Conservation (phyloP, 2,329 filamentous ascomycete genomes). For the Exophiala oligosperma region DNA sequence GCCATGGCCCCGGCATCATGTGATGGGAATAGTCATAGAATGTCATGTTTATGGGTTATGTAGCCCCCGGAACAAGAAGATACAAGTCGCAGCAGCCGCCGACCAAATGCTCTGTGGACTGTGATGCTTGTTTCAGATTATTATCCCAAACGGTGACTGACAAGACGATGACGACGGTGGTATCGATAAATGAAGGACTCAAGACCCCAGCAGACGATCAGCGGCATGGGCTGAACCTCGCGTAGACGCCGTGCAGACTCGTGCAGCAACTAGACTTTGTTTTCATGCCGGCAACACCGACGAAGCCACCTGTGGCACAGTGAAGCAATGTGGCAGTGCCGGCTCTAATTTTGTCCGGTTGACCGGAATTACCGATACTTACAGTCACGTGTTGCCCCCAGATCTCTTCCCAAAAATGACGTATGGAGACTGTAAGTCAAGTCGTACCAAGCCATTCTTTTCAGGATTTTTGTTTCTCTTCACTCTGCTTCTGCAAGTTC, state of each 20-base stretch:
- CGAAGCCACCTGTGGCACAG: background rate
- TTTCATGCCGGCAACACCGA: background rate
- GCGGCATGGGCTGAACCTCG: conserved; percentile 1
- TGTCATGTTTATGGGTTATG: background rate
- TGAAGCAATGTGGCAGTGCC: background rate
- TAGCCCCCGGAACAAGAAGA: background rate
- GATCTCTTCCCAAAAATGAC: background rate
- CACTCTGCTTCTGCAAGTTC: too few species aligned
- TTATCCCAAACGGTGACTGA: conserved; percentile 8
- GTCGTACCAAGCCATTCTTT: background rate
- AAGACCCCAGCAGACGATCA: conserved; percentile 4
- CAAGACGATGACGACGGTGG: conserved; percentile 3
- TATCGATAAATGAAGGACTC: background rate
- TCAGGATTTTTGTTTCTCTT: background rate
- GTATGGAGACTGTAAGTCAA: background rate
- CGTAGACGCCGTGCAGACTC: background rate
- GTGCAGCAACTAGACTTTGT: background rate
- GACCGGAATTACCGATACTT: background rate
- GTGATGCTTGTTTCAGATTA: conserved; percentile 22
- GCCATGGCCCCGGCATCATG: conserved; percentile 19
- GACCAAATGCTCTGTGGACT: conserved; percentile 9
- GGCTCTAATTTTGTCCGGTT: background rate
- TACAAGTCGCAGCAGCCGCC: conserved; percentile 25
- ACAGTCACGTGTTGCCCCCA: background rate
- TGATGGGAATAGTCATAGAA: conserved; percentile 10